These are phyloP conservation scores for Decorospora gaudefroyi DNA, from an alignment of 2,329 filamentous ascomycete species.

Conservation along the genomic window DNA sequence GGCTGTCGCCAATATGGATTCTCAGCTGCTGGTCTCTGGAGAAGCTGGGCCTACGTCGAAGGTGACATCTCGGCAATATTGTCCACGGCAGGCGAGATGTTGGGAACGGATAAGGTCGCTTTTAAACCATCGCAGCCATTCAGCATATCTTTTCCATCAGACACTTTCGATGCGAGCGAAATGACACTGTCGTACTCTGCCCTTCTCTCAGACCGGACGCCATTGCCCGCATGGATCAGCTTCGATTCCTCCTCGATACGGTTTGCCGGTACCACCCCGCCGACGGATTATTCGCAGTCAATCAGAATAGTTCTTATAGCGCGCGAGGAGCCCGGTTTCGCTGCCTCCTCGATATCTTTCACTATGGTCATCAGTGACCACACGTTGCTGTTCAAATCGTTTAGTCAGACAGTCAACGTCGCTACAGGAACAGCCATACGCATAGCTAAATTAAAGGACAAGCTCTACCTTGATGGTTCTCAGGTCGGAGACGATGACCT, in stretches of 20 bases:
- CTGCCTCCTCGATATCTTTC: slow-evolving; percentile 67
- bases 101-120: slow-evolving; percentile 62
- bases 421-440: slow-evolving; percentile 38
- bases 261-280: slow-evolving; percentile 73
- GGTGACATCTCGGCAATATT: slow-evolving; percentile 64
- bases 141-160: slow-evolving; percentile 50
- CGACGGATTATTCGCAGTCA: slow-evolving; percentile 67
- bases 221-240: slow-evolving; percentile 81
- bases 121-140: slow-evolving; percentile 45
- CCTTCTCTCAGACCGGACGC: slow-evolving; percentile 74
- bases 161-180: slow-evolving; percentile 65
- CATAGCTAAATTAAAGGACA: slow-evolving; percentile 37
- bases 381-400: slow-evolving; percentile 66
- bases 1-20: slow-evolving; percentile 62
- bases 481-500: slow-evolving; percentile 58
- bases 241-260: slow-evolving; percentile 68
- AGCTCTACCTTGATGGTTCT: slow-evolving; percentile 45
- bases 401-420: slow-evolving; percentile 39
- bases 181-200: slow-evolving; percentile 72
- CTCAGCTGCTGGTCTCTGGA: slow-evolving; percentile 72
- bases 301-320: slow-evolving; percentile 76
- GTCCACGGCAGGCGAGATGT: slow-evolving; percentile 60
- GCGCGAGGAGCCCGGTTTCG: slow-evolving; percentile 78
- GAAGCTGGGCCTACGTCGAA: slow-evolving; percentile 59
- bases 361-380: slow-evolving; percentile 73